Evolutionary conservation across 2,329 filamentous ascomycete species (phyloP), one percentile per base, ranked within the genome.

Genomic region (Ceratocystis diversiconidia): DNA sequence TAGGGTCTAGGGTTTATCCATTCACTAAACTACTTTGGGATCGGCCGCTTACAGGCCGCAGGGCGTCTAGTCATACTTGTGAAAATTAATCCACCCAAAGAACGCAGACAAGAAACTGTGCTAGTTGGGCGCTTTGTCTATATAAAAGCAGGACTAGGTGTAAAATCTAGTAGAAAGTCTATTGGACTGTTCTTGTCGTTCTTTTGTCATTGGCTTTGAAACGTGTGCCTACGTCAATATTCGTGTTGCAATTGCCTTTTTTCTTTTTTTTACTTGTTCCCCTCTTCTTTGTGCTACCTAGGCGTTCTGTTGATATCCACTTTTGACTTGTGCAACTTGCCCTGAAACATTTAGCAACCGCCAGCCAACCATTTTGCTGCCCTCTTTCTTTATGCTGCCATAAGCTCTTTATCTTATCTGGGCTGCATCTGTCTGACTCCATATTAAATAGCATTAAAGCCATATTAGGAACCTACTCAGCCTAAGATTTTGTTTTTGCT

Each of bases 381-480:
- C 55, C 55, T 7, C 55, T 30, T 36, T 59, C 55, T 30, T 8
- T 15, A 15, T 28, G 7, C 25, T 17, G 22, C 36, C 43, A 8
- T 41, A 62, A 62, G 60, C 25, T 22, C 25, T 48, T 50, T 62
- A 62, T 62, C 61, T 62, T 62, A 62, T 62, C 61, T 62, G 25
- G n/a, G 41, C 22, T 28, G 25, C 48, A n/a, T 50, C 36, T 59
- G 28, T 15, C 61, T 30, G n/a, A 50, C 61, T 44, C 61, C 61
- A 62, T 44, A 62, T 62, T 50, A 36, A 12, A 12, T 28, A 19
- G 7, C 61, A 50, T 25, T 6, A 19, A n/a, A 10, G 17, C 55
- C 17, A 30, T 15, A 32, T 4, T 4, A n/a, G 7, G 10, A 25
- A 17, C 55, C 17, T 15, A 12, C 7, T 25, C 3, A 6, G 5